Evolutionary conservation across 1,284 basidiomycete species (phyloP).

Genomic region (Erythrobasidium hasegawianum): DNA sequence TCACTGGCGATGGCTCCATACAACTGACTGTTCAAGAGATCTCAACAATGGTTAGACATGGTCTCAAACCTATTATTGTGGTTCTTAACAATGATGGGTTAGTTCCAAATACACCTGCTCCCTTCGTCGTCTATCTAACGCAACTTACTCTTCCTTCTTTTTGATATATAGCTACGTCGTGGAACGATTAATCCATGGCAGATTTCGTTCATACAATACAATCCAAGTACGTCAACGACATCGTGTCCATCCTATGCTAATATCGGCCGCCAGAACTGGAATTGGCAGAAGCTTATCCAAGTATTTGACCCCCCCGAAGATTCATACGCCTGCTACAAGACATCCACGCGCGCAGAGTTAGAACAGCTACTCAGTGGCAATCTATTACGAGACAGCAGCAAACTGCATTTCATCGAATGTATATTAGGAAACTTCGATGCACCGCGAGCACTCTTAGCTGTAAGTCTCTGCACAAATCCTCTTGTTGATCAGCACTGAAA

Average conservation of each 20-base stretch:
- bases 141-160: no score
- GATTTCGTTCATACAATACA: no score
- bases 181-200: conserved; percentile 58
- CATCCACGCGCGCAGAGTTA: conserved; percentile 61
- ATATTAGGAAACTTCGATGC: conserved; percentile 78
- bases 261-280: conserved; percentile 49
- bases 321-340: conserved; percentile 58
- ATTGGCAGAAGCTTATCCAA: conserved; percentile 44
- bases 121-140: no score
- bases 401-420: conserved; percentile 65
- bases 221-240: no score
- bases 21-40: conserved; percentile 50
- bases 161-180: conserved; percentile 60
- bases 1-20: conserved; percentile 69
- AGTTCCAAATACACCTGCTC: no score
- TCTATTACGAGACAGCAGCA: conserved; percentile 59
- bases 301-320: conserved; percentile 54
- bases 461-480: no score
- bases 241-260: no score
- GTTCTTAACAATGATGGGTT: conserved; percentile 79
- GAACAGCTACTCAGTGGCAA: conserved; percentile 60
- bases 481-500: no score
- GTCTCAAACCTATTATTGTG: conserved; percentile 52
- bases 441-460: conserved; percentile 62
- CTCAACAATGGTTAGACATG: conserved; percentile 68